Conservation (phyloP, 2,329 filamentous ascomycete genomes). For the Aspergillus nomiae region DNA sequence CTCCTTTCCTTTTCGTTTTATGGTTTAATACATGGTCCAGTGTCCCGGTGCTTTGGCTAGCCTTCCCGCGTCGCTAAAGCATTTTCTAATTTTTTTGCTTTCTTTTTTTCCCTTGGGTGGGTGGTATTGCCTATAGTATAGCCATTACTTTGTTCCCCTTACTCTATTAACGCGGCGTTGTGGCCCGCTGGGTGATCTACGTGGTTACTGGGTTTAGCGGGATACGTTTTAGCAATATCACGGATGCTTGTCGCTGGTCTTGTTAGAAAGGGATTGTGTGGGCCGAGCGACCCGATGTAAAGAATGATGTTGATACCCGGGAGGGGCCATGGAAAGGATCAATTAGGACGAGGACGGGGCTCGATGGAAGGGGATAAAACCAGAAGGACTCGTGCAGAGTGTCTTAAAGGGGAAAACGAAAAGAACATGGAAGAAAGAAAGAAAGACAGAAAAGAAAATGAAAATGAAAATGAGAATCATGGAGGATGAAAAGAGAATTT, state of each 20-base stretch:
- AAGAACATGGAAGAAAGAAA: neutral
- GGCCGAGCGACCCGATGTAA: constrained; percentile 23
- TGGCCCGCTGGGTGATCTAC: constrained; percentile 21
- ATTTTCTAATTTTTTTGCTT: neutral
- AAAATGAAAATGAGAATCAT: neutral
- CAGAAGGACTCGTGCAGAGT: constrained; percentile 11
- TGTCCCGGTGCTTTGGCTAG: constrained; percentile 4
- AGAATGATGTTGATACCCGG: constrained; percentile 20
- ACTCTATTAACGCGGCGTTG: constrained; percentile 11
- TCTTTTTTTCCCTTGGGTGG: neutral
- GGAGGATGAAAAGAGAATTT: neutral
- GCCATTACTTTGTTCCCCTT: constrained; percentile 12
- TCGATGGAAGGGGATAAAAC: constrained; percentile 2
- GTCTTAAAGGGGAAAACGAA: constrained; percentile 10
- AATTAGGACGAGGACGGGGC: constrained; percentile 9
- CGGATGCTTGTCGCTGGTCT: constrained; percentile 15
- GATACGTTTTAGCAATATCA: constrained; percentile 9
- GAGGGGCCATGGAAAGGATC: constrained; percentile 12
- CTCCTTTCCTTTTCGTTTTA: constrained; percentile 7
- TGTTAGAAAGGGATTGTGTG: constrained; percentile 21
- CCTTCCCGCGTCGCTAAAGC: constrained; percentile 4
- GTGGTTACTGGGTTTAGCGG: constrained; percentile 15
- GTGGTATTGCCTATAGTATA: constrained; percentile 6
- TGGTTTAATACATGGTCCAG: constrained; percentile 10
- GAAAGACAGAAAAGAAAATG: constrained; percentile 9